Conservation (phyloP, 2,329 filamentous ascomycete genomes). For the Venturia asperata region DNA sequence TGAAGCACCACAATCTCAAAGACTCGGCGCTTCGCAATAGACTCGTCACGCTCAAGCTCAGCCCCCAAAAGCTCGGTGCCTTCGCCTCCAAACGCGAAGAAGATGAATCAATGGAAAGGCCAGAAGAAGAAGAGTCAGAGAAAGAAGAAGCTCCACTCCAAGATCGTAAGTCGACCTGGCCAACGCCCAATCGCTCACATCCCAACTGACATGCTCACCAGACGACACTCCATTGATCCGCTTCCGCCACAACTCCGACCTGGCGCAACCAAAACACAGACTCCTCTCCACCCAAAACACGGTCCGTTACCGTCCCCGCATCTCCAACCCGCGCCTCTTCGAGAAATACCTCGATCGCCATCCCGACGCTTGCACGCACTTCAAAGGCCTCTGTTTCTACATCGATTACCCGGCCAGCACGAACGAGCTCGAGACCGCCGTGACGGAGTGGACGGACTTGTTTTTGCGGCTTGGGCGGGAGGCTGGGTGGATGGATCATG, state of each 20-base stretch:
- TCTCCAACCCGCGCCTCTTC: not conserved
- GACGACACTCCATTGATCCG: not conserved
- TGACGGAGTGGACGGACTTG: not conserved
- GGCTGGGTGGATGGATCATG: not conserved
- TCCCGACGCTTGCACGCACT: not conserved
- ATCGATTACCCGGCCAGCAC: not conserved
- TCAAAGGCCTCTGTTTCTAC: constrained; percentile 8
- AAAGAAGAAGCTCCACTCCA: not conserved
- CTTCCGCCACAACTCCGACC: not conserved
- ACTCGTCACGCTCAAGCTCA: not conserved
- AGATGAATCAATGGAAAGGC: not conserved
- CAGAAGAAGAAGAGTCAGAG: not conserved
- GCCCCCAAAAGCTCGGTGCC: not conserved
- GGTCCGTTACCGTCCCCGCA: constrained; percentile 4
- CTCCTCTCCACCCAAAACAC: not conserved
- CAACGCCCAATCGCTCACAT: too few relatives aligned
- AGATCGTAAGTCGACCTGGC: not conserved
- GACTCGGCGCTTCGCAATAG: not conserved
- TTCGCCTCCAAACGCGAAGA: not conserved
- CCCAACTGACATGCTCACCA: not conserved
- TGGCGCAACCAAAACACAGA: not conserved
- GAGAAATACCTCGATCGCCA: not conserved
- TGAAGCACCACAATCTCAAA: not conserved
- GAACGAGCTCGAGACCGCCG: not conserved
- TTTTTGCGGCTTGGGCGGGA: not conserved